Evolutionary conservation across 2,329 filamentous ascomycete genomes (phyloP), one percentile per base, ranked within the genome.

Genomic region (Echinosphaeria canescens): DNA sequence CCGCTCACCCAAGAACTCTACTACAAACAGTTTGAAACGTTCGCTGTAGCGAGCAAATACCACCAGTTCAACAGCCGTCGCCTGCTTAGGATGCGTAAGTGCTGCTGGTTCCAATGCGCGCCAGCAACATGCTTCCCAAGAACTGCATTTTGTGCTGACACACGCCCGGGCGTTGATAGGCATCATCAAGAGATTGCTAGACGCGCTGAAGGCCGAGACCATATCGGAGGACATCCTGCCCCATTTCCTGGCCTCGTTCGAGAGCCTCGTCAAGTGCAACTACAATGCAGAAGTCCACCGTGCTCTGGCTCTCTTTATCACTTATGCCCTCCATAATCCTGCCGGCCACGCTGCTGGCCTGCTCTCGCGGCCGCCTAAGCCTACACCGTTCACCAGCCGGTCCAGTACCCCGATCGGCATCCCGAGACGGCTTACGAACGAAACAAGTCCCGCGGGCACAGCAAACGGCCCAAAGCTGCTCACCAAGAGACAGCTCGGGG

Each of bases 31-130:
- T 95, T 95, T 40, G 59, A 75, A 33, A 75, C 73, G 0, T 93
- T 98, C 50, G 75, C 79, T 2, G 66, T 75, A n/a, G 74, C 74
- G 39, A 93, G 85, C 58, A 84, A 88, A 42, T 75, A 90, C 41
- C 79, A 82, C 42, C 73, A 80, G 31, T 95, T 95, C 50, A 98
- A 98, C 44, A 72, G 76, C 27, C 75, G 80, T 41, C 68, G 88
- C 25, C 53, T 98, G 32, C 68, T 78, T 31, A 66, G 84, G 37
- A 98, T 98, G 78, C 70, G 85, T 84, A 64, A 58, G 76, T 46
- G 23, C 9, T 12, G 13, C 13, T 32, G n/a, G n/a, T n/a, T n/a
- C n/a, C n/a, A n/a, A n/a, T n/a, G n/a, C n/a, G n/a, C n/a, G n/a
- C n/a, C n/a, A n/a, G n/a, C n/a, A n/a, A n/a, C n/a, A n/a, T n/a